Evolutionary conservation across 1,284 basidiomycete species (phyloP).

Genomic region (Blastosporella zonata): DNA sequence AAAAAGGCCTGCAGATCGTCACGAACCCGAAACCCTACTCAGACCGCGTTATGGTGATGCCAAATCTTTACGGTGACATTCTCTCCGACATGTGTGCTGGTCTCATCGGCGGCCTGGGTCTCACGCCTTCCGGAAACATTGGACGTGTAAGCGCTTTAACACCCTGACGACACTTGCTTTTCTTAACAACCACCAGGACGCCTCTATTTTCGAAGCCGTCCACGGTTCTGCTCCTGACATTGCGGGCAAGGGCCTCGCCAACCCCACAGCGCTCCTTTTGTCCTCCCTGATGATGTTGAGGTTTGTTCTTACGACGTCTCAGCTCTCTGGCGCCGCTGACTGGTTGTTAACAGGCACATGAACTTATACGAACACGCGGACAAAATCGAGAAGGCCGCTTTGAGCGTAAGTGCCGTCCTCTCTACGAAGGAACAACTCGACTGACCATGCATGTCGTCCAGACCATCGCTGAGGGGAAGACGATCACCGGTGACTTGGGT

Average conservation of each 20-base stretch:
- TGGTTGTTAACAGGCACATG: conserved; percentile 75
- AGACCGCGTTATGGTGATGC: conserved; percentile 99
- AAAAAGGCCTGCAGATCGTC: conserved; percentile 69
- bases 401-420: conserved; percentile 59
- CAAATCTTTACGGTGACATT: conserved; percentile 97
- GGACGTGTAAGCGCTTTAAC: conserved; percentile 62
- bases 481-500: conserved; percentile 90
- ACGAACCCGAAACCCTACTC: conserved; percentile 93
- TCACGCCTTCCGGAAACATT: conserved; percentile 99
- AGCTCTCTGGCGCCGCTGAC: neutral
- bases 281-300: conserved; percentile 97
- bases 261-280: conserved; percentile 94
- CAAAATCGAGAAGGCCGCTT: conserved; percentile 90
- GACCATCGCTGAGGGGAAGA: conserved; percentile 95
- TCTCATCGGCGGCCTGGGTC: conserved; percentile 95
- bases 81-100: conserved; percentile 99
- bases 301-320: conserved; percentile 47
- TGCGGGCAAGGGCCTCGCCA: conserved; percentile 92
- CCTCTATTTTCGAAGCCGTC: conserved; percentile 99
- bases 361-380: conserved; percentile 81
- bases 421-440: conserved; percentile 14
- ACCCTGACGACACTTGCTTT: neutral
- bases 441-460: conserved; percentile 33
- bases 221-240: conserved; percentile 95
- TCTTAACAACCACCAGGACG: conserved; percentile 59